Evolutionary conservation across 192 early-diverging fungal genomes (phyloP).

Genomic region (Coemansia javaensis): DNA sequence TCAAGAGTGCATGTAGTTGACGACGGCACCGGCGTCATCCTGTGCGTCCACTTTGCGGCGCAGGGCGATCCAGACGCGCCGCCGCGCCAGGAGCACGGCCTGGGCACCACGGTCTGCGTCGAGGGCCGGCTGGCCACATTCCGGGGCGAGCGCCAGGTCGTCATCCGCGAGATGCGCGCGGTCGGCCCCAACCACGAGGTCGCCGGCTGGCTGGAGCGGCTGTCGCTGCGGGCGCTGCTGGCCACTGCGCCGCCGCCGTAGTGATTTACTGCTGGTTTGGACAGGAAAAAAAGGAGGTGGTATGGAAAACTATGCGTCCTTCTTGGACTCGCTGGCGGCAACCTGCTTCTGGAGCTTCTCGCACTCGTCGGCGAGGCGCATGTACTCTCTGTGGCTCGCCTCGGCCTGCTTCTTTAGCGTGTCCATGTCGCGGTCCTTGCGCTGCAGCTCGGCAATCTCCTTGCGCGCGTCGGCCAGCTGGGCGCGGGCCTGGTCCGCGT

Average conservation of each 20-base stretch:
- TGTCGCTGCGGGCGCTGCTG: conserved; percentile 19
- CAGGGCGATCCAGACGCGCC: conserved; percentile 16
- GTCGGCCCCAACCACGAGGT: conserved; percentile 33
- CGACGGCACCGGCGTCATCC: conserved; percentile 42
- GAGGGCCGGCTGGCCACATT: conserved; percentile 29
- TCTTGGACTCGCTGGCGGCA: conserved; percentile 35
- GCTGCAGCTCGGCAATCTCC: conserved; percentile 44
- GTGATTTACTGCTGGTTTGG: not conserved
- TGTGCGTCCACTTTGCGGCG: conserved; percentile 29
- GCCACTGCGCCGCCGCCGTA: not conserved
- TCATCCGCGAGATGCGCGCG: conserved; percentile 8
- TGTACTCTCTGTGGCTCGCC: conserved; percentile 47
- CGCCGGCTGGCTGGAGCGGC: conserved; percentile 39
- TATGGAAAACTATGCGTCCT: conserved; percentile 20
- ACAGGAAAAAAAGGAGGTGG: not conserved
- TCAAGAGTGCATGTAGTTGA: conserved; percentile 27
- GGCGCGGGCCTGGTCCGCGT: conserved; percentile 29
- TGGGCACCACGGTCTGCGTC: conserved; percentile 27
- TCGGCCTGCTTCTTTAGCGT: conserved; percentile 53
- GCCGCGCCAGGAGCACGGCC: conserved; percentile 2
- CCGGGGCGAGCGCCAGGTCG: conserved; percentile 28
- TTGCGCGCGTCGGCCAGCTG: conserved; percentile 36
- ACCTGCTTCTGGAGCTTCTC: conserved; percentile 35
- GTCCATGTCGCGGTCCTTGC: conserved; percentile 42
- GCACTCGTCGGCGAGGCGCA: conserved; percentile 48